phyloP scores from a whole-genome alignment of 169 alveolate species.

The Eimeria maxima region DNA sequence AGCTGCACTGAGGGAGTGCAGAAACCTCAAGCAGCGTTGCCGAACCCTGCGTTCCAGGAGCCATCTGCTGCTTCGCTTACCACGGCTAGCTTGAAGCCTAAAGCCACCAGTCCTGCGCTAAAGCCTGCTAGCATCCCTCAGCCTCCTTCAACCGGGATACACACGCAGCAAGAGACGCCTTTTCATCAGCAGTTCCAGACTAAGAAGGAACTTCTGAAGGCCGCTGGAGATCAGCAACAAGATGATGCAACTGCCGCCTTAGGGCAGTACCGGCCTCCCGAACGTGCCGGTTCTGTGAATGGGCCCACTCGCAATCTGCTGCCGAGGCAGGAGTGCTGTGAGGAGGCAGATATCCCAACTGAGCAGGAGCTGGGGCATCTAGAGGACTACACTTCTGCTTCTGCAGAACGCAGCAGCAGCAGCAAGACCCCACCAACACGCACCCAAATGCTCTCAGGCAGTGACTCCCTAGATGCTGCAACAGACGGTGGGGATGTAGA shows the following conservation, averaged over 20 bases:
- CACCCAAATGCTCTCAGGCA: neutral
- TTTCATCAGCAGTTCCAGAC: neutral
- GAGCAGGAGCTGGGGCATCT: neutral
- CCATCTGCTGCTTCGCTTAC: neutral
- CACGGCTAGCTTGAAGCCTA: neutral
- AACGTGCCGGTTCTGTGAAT: neutral
- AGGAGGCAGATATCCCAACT: neutral
- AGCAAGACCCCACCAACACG: neutral
- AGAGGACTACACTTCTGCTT: neutral
- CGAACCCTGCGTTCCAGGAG: neutral
- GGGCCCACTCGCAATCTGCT: neutral
- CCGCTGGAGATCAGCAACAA: neutral
- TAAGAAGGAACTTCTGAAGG: neutral
- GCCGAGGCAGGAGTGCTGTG: neutral
- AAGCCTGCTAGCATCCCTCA: neutral
- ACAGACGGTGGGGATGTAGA: neutral
- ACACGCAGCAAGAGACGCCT: neutral
- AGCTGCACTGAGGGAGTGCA: neutral
- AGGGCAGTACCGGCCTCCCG: neutral
- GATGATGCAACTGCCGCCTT: neutral
- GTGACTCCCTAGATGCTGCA: neutral
- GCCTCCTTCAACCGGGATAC: neutral
- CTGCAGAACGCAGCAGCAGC: slow-evolving; percentile 52
- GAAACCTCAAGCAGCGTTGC: neutral
- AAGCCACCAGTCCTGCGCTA: neutral